Base-by-base conservation (phyloP, 345 rosid genomes). In the Garcia nutans region DNA sequence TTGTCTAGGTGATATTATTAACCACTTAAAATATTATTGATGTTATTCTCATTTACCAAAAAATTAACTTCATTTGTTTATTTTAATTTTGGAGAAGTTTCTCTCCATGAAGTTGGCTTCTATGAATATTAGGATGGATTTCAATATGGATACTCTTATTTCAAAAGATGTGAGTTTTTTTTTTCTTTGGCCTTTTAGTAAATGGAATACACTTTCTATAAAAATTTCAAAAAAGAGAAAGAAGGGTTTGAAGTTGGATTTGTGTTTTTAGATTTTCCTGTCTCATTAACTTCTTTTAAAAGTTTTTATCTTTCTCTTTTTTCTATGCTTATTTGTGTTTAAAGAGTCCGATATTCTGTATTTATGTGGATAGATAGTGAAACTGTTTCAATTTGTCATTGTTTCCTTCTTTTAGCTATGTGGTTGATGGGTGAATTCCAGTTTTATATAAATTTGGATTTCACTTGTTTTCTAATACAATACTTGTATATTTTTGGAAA, bases 101-200 rank as follows among this genome's bases (percentile, higher is more conserved):
- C 88, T 95, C 68, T 95, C 99, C 0, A 88, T 95, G 98, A 95
- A 95, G 84, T 81, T 95, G 80, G 80, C 99, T 56, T 87, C 99
- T 63, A 84, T 95, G 70, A 89, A 90, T 76, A 95, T 94, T 62
- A 84, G 90, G 75, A 79, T 85, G 87, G 96, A 89, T 82, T 82
- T 87, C 55, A 89, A 82, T 80, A 75, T 88, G 84, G 89, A 86
- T 64, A 83, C 93, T 74, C 81, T 87, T 50, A 65, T 84, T 81
- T 77, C 97, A 57, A 85, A 94, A 76, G 97, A 91, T 77, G 99
- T 95, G 75, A 90, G 97, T 79, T 64, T 28, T 76, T 22, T n/a
- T 70, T 41, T 16, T 24, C 12, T 56, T 20, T 44, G n/a, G 19
- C 17, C 13, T 10, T 24, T 55, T 58, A 28, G 61, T 65, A 68